A percentile compares a stretch with the other conserved stretches of the same genome.
Evolutionary conservation across 2,329 filamentous ascomycete genomes (phyloP).

Genomic region (Aspergillus pseudoviridinutans): DNA sequence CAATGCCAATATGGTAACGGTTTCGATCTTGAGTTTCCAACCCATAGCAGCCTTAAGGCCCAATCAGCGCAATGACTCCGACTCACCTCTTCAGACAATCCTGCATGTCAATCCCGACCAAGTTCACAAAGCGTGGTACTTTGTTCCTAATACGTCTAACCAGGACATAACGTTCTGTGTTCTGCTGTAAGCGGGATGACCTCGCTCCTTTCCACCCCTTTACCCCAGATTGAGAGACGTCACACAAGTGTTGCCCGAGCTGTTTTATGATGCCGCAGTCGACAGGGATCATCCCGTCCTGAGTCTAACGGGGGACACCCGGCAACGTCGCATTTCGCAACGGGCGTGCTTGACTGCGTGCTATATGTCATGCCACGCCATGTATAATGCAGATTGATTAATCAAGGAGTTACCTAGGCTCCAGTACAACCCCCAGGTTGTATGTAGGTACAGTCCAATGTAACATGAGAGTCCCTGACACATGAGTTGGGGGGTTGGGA

Average conservation of each 20-base stretch:
- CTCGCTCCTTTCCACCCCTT: background rate
- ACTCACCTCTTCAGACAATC: background rate
- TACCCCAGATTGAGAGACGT: conserved; percentile 18
- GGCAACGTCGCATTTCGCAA: conserved; percentile 1
- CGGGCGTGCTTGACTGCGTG: conserved; percentile 4
- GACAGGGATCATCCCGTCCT: conserved; percentile 10
- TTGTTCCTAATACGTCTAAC: conserved; percentile 1
- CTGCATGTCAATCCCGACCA: background rate
- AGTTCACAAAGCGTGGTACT: background rate
- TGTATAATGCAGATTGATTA: conserved; percentile 8
- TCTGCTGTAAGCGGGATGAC: background rate
- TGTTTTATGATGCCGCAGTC: conserved; percentile 17
- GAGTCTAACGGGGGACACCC: conserved; percentile 2
- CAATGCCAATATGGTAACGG: no score
- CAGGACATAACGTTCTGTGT: conserved; percentile 1
- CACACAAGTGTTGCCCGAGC: conserved; percentile 11
- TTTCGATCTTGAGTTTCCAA: no score
- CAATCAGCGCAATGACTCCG: background rate
- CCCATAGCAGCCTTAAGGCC: background rate
- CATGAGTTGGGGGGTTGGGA: background rate
- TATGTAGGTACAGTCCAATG: background rate
- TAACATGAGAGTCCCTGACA: background rate
- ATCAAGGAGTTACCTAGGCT: background rate
- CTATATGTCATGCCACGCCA: background rate
- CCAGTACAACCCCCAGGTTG: background rate